phyloP scores from a whole-genome alignment of 1,284 basidiomycete species.

The Pholiota adiposa region DNA sequence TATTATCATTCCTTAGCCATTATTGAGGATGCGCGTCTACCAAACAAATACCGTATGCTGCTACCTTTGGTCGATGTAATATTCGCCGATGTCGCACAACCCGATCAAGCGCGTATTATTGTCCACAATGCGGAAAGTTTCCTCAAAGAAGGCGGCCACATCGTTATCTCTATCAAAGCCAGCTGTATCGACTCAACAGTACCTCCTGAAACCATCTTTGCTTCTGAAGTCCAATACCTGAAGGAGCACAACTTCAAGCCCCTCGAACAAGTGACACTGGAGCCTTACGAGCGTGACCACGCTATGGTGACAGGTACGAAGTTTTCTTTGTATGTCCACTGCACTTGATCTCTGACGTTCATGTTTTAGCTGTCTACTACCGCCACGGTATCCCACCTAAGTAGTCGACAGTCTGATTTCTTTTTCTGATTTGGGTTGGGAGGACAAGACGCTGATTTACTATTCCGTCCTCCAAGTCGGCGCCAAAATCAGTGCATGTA shows the following conservation, averaged over 20 bases:
- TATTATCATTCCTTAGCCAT: conserved; percentile 66
- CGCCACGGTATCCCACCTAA: conserved; percentile 43
- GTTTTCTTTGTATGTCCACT: conserved; percentile 5
- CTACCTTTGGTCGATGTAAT: conserved; percentile 93
- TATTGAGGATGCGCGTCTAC: conserved; percentile 95
- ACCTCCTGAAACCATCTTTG: conserved; percentile 90
- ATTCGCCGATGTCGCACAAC: conserved; percentile 98
- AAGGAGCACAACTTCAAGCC: conserved; percentile 88
- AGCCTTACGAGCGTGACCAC: conserved; percentile 84
- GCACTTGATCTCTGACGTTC: background rate
- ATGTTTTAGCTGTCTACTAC: conserved; percentile 54
- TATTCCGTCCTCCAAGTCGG: conserved; percentile 11
- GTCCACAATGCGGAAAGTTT: conserved; percentile 94
- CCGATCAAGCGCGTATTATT: conserved; percentile 97
- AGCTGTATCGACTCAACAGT: conserved; percentile 98
- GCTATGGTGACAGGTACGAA: conserved; percentile 76
- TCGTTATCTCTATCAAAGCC: conserved; percentile 98
- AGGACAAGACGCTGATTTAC: conserved; percentile 14
- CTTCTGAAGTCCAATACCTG: conserved; percentile 86
- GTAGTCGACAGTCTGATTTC: conserved; percentile 23
- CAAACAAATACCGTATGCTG: conserved; percentile 95
- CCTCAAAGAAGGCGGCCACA: conserved; percentile 93
- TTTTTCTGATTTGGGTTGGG: conserved; percentile 17
- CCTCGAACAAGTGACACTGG: conserved; percentile 90
- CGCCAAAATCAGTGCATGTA: conserved; percentile 22